These are phyloP conservation scores for Zarea fungicola DNA, from an alignment of 2,329 filamentous ascomycete genomes.

Conservation along the genomic window DNA sequence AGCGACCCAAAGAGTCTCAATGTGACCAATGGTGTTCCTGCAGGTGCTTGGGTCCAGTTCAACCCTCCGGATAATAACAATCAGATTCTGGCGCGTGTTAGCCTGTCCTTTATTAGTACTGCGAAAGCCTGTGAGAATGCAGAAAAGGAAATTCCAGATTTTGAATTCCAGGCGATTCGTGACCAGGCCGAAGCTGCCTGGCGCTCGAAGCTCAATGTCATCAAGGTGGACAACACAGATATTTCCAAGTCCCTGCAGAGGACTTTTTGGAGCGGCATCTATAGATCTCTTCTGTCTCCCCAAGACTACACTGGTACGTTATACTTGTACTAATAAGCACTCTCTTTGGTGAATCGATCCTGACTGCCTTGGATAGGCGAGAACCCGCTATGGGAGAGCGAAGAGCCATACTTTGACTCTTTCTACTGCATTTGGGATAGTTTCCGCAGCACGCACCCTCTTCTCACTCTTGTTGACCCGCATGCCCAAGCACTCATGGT, in stretches of 20 bases:
- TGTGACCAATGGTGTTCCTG: constrained; percentile 26
- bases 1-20: constrained; percentile 36
- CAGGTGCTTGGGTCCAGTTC: constrained; percentile 61
- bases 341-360: constrained; percentile 60
- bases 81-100: constrained; percentile 60
- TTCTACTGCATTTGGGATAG: constrained; percentile 68
- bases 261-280: constrained; percentile 67
- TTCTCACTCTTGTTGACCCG: constrained; percentile 68
- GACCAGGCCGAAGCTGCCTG: constrained; percentile 53
- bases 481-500: constrained; percentile 63
- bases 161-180: constrained; percentile 55
- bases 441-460: constrained; percentile 64
- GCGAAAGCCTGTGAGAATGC: constrained; percentile 65
- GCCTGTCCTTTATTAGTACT: constrained; percentile 64
- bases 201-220: constrained; percentile 55
- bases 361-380: no score
- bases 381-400: constrained; percentile 64
- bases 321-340: background rate
- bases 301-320: constrained; percentile 59
- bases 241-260: constrained; percentile 54
- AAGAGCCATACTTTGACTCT: constrained; percentile 70
- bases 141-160: constrained; percentile 62
- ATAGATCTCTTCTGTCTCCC: constrained; percentile 63
- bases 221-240: constrained; percentile 50
- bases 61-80: constrained; percentile 30